Base-by-base conservation (phyloP, 1,284 basidiomycete genomes). In the Golubevia pallescens region DNA sequence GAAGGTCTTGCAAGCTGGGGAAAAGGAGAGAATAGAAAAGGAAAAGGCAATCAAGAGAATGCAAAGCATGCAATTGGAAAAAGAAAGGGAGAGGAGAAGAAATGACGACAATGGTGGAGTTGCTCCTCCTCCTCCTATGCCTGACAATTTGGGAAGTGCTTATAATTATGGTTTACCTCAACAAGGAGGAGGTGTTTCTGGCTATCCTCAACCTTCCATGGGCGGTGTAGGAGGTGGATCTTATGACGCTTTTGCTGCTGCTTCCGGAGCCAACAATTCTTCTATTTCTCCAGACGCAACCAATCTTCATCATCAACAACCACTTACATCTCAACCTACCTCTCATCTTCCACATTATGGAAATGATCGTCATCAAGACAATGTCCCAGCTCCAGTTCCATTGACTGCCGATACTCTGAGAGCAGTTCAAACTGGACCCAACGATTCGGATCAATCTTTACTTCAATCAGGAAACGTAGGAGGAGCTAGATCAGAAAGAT, bases 1-100 rank as follows among this genome's bases (percentile, higher is more conserved):
- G 88, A 98, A 98, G 87, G 97, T 98, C 7, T 88, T 99, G 19
- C 96, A 98, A 86, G 95, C 95, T 1, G 96, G 97, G 57, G 97
- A 99, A 87, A 99, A 99, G 88, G 97, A 99, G 85, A 90, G 94
- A 66, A 99, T 99, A 84, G 96, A 99, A 86, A 90, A 97, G 71
- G 97, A 99, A 88, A 99, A 99, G 88, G 97, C 97, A 1, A 92
- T 99, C 77, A 93, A 96, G 78, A 90, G 96, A 65, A 98, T 99
- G 95, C n/a, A n/a, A n/a, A n/a, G n/a, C n/a, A n/a, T n/a, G n/a
- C n/a, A 79, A 61, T 67, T 76, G 60, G 75, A 75, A 32, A 80
- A 81, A 70, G 82, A 85, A 55, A 62, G 75, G 8, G 20, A 38
- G 8, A 23, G 54, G 75, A 80, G 23, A 66, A 78, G 69, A 24